Evolutionary conservation across 1,139 yeast genomes (phyloP), one percentile per base, ranked within the genome.

Genomic region (Yarrowia galli): DNA sequence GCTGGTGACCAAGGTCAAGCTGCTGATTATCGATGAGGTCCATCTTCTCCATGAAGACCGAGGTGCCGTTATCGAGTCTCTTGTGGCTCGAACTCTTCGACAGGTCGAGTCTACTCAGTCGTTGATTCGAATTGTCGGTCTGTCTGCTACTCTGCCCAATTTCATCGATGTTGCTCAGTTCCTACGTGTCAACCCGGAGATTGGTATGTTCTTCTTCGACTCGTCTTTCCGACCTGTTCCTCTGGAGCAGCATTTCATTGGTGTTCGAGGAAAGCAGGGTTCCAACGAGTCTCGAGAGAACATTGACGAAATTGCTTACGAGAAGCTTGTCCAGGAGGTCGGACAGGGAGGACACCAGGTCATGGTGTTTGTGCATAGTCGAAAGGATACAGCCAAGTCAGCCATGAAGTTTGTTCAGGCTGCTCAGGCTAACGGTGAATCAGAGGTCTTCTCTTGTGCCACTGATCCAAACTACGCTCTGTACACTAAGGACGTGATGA

Each of bases 11-110:
- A 92, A 92, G 74, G 97, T 96, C 8, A 90, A 89, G 75, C 80
- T 95, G 16, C 80, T 95, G 68, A 91, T 95, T 70, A 92, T 95
- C 71, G 99, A 95, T 82, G 99, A 95, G 79, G 98, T 95, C 0
- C 99, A 95, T 83, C 81, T 95, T 74, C 83, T 95, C 70, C 98
- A 96, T 75, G 99, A 95, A 84, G 99, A 96, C 70, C 86, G 99
- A 80, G 99, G 99, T 71, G 92, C 98, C 3, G 99, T 95, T 12
- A 91, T 95, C 70, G 99, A 95, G 77, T 92, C 98, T 0, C 82
- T 95, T 70, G 98, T 95, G 10, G 98, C 99, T 0, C 86, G 99
- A 78, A 96, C 99, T 0, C 82, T 93, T 71, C 82, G 99, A 70
- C 98, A 93, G 75, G 98, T 95, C 9, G 98, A 95, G 77, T 87